Evolutionary conservation across 2,329 filamentous ascomycete species (phyloP).

Genomic region (Elsinoe ampelina): DNA sequence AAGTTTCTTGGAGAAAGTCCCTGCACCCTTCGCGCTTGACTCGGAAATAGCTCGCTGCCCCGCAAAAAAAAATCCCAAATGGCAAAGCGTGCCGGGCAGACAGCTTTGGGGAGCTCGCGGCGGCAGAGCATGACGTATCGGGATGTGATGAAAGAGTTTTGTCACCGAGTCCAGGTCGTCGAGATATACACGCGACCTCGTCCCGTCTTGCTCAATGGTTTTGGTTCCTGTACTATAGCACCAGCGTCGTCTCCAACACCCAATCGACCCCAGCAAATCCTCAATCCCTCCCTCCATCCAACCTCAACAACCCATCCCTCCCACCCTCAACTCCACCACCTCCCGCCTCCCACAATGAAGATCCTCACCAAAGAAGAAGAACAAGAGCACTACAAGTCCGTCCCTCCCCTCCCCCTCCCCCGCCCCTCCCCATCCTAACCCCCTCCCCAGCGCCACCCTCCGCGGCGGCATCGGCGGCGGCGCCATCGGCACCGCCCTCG

Average conservation of each 20-base stretch:
- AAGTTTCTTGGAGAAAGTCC: not conserved
- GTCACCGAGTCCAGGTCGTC: too few species aligned
- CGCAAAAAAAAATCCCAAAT: not conserved
- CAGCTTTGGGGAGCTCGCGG: too few species aligned
- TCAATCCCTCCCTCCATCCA: not conserved
- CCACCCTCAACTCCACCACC: conserved; percentile 21
- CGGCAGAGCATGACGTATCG: too few species aligned
- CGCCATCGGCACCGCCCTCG: conserved; percentile 55
- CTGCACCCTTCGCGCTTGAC: not conserved
- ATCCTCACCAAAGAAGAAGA: conserved; percentile 92
- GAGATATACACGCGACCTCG: too few species aligned
- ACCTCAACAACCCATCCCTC: not conserved
- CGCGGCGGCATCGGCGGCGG: conserved; percentile 72
- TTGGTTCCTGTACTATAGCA: too few species aligned
- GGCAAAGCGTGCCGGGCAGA: too few species aligned
- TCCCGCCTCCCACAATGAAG: conserved; percentile 58
- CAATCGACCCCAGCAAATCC: not conserved
- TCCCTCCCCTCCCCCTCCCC: conserved; percentile 12
- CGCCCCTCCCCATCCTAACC: conserved; percentile 14
- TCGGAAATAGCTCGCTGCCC: conserved; percentile 1
- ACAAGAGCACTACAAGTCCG: conserved; percentile 66
- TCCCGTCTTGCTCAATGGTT: too few species aligned
- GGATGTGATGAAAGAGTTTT: too few species aligned
- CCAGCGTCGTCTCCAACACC: too few species aligned
- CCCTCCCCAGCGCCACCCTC: conserved; percentile 52